These are phyloP conservation scores for Boletus sp. DNA, from an alignment of 768 basidiomycete species.

Conservation along the genomic window DNA sequence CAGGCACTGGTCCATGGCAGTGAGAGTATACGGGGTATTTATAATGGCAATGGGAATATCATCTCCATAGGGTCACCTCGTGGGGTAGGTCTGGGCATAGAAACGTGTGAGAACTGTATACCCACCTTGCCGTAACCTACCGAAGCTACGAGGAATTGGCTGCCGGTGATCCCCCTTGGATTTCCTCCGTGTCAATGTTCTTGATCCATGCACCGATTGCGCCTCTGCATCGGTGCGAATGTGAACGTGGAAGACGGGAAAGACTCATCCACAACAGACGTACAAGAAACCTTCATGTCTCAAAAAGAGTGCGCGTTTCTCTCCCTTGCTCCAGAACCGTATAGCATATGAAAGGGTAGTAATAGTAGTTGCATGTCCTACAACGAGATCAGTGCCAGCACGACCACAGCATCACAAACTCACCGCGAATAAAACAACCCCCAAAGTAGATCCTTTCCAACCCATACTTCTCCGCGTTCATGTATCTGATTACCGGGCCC, in stretches of 20 bases:
- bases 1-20: constrained; percentile 6
- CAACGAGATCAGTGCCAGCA: constrained; percentile 8
- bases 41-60: constrained; percentile 21
- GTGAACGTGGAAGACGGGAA: not conserved
- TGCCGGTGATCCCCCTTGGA: constrained; percentile 5
- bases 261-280: constrained; percentile 36
- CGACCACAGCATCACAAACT: constrained; percentile 21
- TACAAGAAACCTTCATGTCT: constrained; percentile 97
- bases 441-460: constrained; percentile 98
- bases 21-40: constrained; percentile 27
- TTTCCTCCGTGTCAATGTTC: constrained; percentile 66
- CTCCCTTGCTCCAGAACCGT: constrained; percentile 98
- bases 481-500: constrained; percentile 47
- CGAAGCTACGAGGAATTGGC: constrained; percentile 7
- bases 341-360: constrained; percentile 98
- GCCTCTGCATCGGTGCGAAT: constrained; percentile 49
- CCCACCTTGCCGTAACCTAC: not conserved
- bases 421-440: constrained; percentile 97
- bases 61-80: constrained; percentile 25
- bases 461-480: constrained; percentile 99
- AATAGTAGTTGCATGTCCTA: constrained; percentile 95
- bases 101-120: constrained; percentile 8
- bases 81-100: constrained; percentile 14
- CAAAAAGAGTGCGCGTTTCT: constrained; percentile 92
- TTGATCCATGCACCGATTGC: constrained; percentile 97